These are phyloP conservation scores for Coniochaeta sp. DNA, from an alignment of 2,329 filamentous ascomycete genomes.

Conservation along the genomic window DNA sequence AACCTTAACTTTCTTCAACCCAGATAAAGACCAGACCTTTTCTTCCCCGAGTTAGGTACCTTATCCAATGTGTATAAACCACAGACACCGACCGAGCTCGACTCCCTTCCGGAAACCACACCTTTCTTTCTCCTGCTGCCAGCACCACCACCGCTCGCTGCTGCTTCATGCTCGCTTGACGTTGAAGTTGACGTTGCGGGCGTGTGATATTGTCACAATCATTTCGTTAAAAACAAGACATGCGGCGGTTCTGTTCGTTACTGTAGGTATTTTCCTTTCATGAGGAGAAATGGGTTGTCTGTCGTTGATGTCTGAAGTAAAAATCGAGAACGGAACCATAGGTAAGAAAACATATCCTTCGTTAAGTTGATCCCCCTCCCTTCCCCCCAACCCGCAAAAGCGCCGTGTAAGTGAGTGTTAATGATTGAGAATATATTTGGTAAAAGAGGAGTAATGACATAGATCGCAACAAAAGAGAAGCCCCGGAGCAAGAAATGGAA, in stretches of 20 bases:
- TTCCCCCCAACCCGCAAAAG: background rate
- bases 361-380: no score
- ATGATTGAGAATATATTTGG: no score
- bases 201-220: background rate
- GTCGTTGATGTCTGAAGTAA: background rate
- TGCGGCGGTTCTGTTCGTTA: no score
- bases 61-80: no score
- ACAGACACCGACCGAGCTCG: no score
- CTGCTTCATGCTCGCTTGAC: background rate
- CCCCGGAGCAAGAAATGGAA: background rate
- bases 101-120: no score
- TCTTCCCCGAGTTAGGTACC: no score
- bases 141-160: background rate
- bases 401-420: background rate
- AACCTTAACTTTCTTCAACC: background rate
- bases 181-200: no score
- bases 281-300: background rate
- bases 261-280: conserved; percentile 1
- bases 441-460: background rate
- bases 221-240: background rate
- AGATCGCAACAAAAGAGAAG: background rate
- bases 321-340: background rate
- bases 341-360: no score
- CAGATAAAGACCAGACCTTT: no score
- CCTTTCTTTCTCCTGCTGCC: no score